Evolutionary conservation across 2,329 filamentous ascomycete genomes (phyloP).

Genomic region (Colletotrichum sp.): DNA sequence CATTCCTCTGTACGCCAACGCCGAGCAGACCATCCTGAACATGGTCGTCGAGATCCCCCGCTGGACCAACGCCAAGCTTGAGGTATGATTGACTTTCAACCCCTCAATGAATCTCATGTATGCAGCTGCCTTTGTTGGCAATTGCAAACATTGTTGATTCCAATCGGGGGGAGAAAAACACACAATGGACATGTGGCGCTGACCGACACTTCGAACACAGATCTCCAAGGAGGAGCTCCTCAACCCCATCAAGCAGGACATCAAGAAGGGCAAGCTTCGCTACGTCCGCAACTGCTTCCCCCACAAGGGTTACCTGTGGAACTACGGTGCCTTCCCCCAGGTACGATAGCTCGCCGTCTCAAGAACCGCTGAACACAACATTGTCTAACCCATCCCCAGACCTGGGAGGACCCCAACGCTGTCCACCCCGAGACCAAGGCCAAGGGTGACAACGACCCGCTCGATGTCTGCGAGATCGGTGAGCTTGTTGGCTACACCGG

Average conservation of each 20-base stretch:
- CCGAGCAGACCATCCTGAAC: conserved; percentile 95
- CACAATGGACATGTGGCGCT: not conserved
- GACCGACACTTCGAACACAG: conserved; percentile 49
- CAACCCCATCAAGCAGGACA: conserved; percentile 99
- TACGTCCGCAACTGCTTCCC: conserved; percentile 99
- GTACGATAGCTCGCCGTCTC: conserved; percentile 52
- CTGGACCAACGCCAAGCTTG: conserved; percentile 99
- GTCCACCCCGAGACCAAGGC: conserved; percentile 99
- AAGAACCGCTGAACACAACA: not conserved
- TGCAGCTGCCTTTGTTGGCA: not conserved
- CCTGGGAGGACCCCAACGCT: conserved; percentile 97
- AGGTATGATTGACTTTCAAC: conserved; percentile 66
- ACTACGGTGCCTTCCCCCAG: conserved; percentile 99
- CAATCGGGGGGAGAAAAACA: not conserved
- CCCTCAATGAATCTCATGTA: conserved; percentile 5
- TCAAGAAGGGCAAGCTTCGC: conserved; percentile 99
- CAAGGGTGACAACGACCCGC: conserved; percentile 98
- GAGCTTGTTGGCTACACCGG: conserved; percentile 96
- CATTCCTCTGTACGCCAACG: conserved; percentile 96
- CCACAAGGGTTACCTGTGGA: conserved; percentile 99
- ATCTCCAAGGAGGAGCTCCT: conserved; percentile 99
- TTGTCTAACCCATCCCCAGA: conserved; percentile 57
- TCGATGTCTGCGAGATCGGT: conserved; percentile 99
- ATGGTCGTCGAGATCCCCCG: conserved; percentile 99
- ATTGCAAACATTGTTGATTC: not conserved